Evolutionary conservation across 495 filamentous ascomycete species (phyloP), one percentile per base, ranked within the genome.

Genomic region (Aspergillus taichungensis): DNA sequence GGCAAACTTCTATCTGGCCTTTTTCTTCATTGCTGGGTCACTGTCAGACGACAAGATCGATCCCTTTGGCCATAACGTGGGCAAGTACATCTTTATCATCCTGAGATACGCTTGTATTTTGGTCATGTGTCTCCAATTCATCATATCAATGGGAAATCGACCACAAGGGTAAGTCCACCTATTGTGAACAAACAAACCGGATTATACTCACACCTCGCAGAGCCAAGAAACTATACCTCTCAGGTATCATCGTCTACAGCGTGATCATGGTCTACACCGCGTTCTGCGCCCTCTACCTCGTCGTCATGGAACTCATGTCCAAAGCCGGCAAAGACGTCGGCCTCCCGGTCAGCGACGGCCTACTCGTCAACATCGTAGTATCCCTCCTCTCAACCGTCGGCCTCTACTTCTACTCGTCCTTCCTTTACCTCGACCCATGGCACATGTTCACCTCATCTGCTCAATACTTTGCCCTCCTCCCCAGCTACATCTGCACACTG

Each of bases 1-100:
- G 78, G 91, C 92, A 55, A 99, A 99, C 64, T 99, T 97, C 69
- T 99, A 97, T 60, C 79, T 99, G 41, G 92, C 88, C 50, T 99
- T 99, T 65, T 97, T 88, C 76, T 97, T 97, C 74, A 87, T 97
- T 58, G 88, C 89, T 37, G 94, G 94, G 33, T 94, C 89, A n/a
- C 77, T 99, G 10, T 79, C 84, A 5, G 87, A 97, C 53, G 63
- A 78, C 0, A 71, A 69, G 30, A 69, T 95, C 49, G 91, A 97
- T 66, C 94, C 94, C 1, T 97, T 97, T 52, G 88, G 88, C 14
- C 79, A 91, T 59, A 75, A 82, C 46, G 82, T 91, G 58, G 88
- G 88, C 18, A 73, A 80, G 37, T 83, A 83, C 60, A 84, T 99
- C 55, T 99, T 99, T 64, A 71, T 77, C 30, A 74, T 97, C 42